Evolutionary conservation across 2,329 filamentous ascomycete genomes (phyloP).

Genomic region (Diaporthe batatas): DNA sequence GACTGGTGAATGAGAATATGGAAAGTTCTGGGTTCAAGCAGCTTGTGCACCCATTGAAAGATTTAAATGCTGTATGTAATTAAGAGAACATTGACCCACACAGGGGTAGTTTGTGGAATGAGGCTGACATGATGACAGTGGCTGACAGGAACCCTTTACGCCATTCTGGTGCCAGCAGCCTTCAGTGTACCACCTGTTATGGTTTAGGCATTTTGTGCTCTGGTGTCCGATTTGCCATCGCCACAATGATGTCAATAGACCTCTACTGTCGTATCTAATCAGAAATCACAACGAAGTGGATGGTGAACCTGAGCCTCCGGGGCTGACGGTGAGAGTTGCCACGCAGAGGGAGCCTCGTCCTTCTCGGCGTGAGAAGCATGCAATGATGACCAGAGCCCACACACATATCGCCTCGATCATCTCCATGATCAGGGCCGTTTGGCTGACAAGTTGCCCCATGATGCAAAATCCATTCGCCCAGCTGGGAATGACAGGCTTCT

Average conservation of each 20-base stretch:
- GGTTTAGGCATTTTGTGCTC: not conserved
- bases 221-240: not conserved
- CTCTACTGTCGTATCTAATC: not conserved
- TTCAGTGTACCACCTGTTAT: not conserved
- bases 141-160: not conserved
- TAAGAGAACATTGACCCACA: no score
- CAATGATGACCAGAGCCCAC: not conserved
- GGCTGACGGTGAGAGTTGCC: not conserved
- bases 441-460: not conserved
- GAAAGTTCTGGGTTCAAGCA: not conserved
- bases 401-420: not conserved
- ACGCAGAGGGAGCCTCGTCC: not conserved
- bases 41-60: no score
- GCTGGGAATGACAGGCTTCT: not conserved
- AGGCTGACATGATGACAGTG: conserved; percentile 22
- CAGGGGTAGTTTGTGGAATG: no score
- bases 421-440: not conserved
- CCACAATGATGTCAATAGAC: conserved; percentile 11
- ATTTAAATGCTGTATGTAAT: not conserved
- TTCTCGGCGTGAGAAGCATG: not conserved
- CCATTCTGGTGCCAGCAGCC: not conserved
- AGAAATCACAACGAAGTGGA: not conserved
- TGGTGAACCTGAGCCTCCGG: not conserved
- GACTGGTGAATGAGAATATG: not conserved
- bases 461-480: not conserved